Evolutionary conservation across 495 filamentous ascomycete genomes (phyloP), one percentile per base, ranked within the genome.

Genomic region (Trypethelium eluteriae): DNA sequence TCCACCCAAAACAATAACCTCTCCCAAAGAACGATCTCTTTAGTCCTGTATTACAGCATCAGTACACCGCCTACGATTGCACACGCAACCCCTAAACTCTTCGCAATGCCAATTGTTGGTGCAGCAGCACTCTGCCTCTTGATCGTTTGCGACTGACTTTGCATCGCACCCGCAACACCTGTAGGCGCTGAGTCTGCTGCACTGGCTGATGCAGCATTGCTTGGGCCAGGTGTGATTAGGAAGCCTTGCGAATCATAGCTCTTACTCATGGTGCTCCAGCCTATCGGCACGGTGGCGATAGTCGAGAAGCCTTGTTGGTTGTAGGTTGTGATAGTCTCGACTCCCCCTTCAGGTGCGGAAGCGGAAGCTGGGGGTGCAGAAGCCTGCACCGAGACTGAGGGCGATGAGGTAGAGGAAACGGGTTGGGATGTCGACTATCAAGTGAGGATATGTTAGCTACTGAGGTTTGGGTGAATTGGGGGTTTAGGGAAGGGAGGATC

Each of bases 391-490:
- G 76, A 86, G 74, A 50, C 75, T 75, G 64, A 76, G 47, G 72
- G 76, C 69, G 72, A 80, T 68, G 74, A 83, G 64, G 77, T 80
- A 84, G 76, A 84, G 66, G 73, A 78, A 66, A 73, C 74, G 73
- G 68, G 65, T 63, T 4, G 76, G 75, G 68, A 76, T 65, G 74
- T 81, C 79, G 79, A 80, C 81, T 85, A 70, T 53, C 36, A 63
- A 62, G 32, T 32, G 0, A 50, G 47, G 0, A 59, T 6, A 66
- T 16, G 70, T 81, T 72, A 82, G 78, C 73, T 70, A 68, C 11
- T 6, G 4, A 36, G 9, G 65, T 59, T 25, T 25, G 25, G 25
- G 25, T 38, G 18, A 69, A 64, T 68, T 69, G 65, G 62, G 64
- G 67, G 35, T 64, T 66, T 61, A 66, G 69, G 46, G 39, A 67